phyloP scores from a whole-genome alignment of 371 early-diverging fungal species.

The Zychaea mexicana region DNA sequence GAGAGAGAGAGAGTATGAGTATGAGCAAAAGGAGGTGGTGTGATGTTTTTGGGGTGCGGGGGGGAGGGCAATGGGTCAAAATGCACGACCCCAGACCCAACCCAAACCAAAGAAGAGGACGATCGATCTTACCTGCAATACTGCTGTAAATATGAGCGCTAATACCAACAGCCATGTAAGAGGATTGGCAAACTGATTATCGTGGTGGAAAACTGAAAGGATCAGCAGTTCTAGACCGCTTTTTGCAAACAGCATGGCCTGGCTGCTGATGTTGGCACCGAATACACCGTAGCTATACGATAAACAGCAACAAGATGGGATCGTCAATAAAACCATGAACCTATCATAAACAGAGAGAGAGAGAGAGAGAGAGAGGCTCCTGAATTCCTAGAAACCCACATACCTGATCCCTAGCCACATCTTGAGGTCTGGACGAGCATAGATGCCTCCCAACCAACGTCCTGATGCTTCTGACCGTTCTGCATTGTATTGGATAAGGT shows the following conservation, averaged over 20 bases:
- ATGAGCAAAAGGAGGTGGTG: neutral
- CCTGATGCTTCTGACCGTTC: slow-evolving; percentile 7
- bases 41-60: neutral
- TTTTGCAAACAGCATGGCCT: slow-evolving; percentile 81
- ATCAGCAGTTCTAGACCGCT: slow-evolving; percentile 79
- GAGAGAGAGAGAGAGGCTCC: too few species aligned
- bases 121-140: slow-evolving; percentile 61
- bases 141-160: slow-evolving; percentile 65
- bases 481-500: slow-evolving; percentile 48
- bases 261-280: slow-evolving; percentile 78
- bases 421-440: slow-evolving; percentile 32
- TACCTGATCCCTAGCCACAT: slow-evolving; percentile 52
- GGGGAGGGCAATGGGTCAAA: neutral
- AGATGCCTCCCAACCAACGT: slow-evolving; percentile 11
- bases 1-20: neutral
- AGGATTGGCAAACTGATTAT: slow-evolving; percentile 78
- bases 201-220: slow-evolving; percentile 58
- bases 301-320: neutral
- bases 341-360: neutral
- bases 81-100: too few species aligned
- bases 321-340: neutral
- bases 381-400: slow-evolving; percentile 3
- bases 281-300: slow-evolving; percentile 65
- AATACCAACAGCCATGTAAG: slow-evolving; percentile 73
- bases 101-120: neutral